Evolutionary conservation across 768 basidiomycete genomes (phyloP), one percentile per base, ranked within the genome.

Genomic region (Russula emetica): DNA sequence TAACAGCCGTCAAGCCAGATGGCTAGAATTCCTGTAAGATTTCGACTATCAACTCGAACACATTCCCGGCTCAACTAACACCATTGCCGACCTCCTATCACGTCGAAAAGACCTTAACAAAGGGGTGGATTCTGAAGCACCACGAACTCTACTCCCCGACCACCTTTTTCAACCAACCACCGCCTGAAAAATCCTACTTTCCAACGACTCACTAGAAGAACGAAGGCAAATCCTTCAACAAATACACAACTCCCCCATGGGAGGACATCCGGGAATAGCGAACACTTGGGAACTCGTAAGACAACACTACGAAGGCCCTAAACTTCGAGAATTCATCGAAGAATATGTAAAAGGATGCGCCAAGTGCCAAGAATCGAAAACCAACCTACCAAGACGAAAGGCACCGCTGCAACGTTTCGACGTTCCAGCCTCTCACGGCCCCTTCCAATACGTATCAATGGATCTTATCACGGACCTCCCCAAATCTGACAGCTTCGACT

Each of bases 1-100:
- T 0, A 16, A 24, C 0, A 38, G 55, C 6, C 0, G 26, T 0
- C 55, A 30, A 30, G 42, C 40, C 0, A 1, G 28, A 0, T 56
- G 18, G 55, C 26, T 56, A 3, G 14, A 40, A 18, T 40, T 8
- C 13, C 16, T 55, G 0, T 1, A 38, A 0, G 16, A 55, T 14
- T 55, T 20, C 9, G 24, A 56, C 2, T 56, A 28, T 7, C 9
- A 16, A 2, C 26, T 56, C 0, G 18, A 26, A 1, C 55, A 56
- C 1, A n/a, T 56, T 1, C 40, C 26, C 0, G 55, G 55, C 0
- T 0, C 16, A 0, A 0, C 5, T 0, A 56, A 56, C 13, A 56
- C 55, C 0, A 13, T 56, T 5, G 26, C 40, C n/a, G n/a, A n/a
- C n/a, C n/a, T n/a, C n/a, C n/a, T n/a, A n/a, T n/a, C n/a, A n/a